A percentile compares a stretch with the other conserved stretches of the same genome.
phyloP scores from a whole-genome alignment of 257 asterid species.

The Sherardia arvensis region DNA sequence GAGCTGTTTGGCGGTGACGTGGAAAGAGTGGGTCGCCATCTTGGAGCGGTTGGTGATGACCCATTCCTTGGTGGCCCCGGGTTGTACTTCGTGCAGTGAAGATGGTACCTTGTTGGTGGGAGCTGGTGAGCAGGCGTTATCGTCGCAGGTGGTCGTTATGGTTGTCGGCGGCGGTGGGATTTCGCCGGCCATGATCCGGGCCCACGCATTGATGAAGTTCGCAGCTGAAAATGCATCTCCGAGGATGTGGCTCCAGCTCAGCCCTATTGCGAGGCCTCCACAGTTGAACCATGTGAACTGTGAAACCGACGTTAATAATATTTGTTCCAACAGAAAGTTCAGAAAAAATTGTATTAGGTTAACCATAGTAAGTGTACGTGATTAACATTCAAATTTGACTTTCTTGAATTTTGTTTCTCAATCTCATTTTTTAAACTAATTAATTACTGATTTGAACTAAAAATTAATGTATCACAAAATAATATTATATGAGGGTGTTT shows the following conservation, averaged over 20 bases:
- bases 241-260: conserved; percentile 67
- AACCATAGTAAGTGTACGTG: too few relatives aligned
- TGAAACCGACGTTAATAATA: not conserved
- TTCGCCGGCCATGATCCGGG: conserved; percentile 24
- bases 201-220: conserved; percentile 47
- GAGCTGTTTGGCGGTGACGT: conserved; percentile 25
- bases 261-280: conserved; percentile 68
- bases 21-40: conserved; percentile 37
- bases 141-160: not conserved
- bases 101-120: conserved; percentile 12
- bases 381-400: too few relatives aligned
- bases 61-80: conserved; percentile 48
- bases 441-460: too few relatives aligned
- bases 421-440: too few relatives aligned
- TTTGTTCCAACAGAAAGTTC: too few relatives aligned
- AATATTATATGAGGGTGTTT: too few relatives aligned
- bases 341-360: too few relatives aligned
- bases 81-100: conserved; percentile 29
- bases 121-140: not conserved
- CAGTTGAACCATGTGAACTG: conserved; percentile 69
- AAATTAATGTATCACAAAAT: too few relatives aligned
- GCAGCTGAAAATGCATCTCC: conserved; percentile 73
- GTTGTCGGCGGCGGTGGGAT: not conserved
- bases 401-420: too few relatives aligned
- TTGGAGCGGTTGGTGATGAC: conserved; percentile 23